Base-by-base conservation (phyloP, 2,329 filamentous ascomycete species). In the Tolypocladium album region DNA sequence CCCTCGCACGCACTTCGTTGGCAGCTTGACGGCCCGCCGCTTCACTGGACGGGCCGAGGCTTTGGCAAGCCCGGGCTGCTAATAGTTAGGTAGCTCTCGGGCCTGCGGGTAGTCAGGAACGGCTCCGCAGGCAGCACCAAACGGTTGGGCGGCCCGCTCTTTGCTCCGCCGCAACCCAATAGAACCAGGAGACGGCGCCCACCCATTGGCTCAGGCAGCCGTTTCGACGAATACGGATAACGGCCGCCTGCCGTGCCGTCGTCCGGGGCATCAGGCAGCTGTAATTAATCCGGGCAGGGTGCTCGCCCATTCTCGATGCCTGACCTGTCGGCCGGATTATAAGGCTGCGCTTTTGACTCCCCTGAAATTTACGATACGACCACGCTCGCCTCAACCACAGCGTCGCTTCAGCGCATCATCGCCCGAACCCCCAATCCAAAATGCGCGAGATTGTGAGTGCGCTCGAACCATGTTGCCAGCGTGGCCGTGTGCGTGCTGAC, bases 401-500 rank as follows among this genome's bases (percentile, higher is more conserved):
- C 45, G 24, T 31, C 45, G 13, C 22, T 15, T 3, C 17, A 50
- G 24, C 22, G 24, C 45, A 31, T 20, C 45, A 31, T 20, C 45
- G 8, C 17, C 24, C 20, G 24, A 31, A 31, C 15, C 45, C 17
- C 24, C 24, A 31, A 17, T 7, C 45, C 2, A 27, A 27, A 31
- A 50, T 50, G 45, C 45, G 45, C 15, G 45, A 50, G 45, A 50
- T 50, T 50, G 45, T 50, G 45, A 50, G 45, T 50, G 24, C 24
- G 3, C 6, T 20, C 6, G 24, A 20, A 8, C 31, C 45, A 1
- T 1, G 24, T 31, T 20, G 45, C 13, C 13, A 4, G 45, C 24
- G 13, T 50, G 24, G 20, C 13, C 13, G 31, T 31, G 15, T 2
- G 13, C 13, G 3, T 70, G 79, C 86, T 89, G 81, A 87, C 84